A percentile compares a stretch with the other conserved stretches of the same genome.
Evolutionary conservation across 768 basidiomycete species (phyloP).

Genomic region (Steccherinum ochraceum): DNA sequence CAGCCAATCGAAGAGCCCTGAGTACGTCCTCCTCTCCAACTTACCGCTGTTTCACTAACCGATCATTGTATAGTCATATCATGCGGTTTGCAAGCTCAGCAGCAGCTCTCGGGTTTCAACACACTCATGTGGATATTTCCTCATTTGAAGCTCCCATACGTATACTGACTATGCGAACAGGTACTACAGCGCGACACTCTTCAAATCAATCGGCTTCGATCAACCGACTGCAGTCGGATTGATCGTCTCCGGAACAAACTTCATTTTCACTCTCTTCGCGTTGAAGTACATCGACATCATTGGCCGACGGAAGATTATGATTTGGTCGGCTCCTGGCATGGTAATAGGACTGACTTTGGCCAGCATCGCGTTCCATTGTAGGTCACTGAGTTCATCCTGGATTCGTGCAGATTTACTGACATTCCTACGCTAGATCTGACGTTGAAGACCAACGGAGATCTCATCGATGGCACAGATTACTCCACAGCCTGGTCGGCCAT

Average conservation of each 20-base stretch:
- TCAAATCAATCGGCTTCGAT: constrained; percentile 75
- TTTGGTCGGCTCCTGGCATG: constrained; percentile 71
- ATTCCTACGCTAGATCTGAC: constrained; percentile 48
- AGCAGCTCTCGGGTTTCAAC: constrained; percentile 83
- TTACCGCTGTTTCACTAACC: not conserved
- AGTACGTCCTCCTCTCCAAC: constrained; percentile 47
- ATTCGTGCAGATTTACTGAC: not conserved
- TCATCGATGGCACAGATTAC: constrained; percentile 55
- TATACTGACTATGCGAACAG: not conserved
- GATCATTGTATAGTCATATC: constrained; percentile 46
- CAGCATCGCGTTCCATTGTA: constrained; percentile 61
- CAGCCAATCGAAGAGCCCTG: constrained; percentile 62
- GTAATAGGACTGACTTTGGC: constrained; percentile 57
- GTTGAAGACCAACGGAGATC: constrained; percentile 47
- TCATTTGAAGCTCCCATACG: not conserved
- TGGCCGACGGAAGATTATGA: constrained; percentile 65
- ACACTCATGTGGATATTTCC: constrained; percentile 48
- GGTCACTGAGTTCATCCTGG: constrained; percentile 20
- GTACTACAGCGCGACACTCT: constrained; percentile 54
- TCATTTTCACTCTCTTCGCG: constrained; percentile 70
- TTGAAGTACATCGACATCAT: constrained; percentile 69
- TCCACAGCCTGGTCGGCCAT: constrained; percentile 56
- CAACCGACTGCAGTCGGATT: constrained; percentile 79
- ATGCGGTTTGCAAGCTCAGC: constrained; percentile 77
- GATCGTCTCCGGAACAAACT: constrained; percentile 74